phyloP scores from a whole-genome alignment of 768 basidiomycete species.

The Suillus plorans region DNA sequence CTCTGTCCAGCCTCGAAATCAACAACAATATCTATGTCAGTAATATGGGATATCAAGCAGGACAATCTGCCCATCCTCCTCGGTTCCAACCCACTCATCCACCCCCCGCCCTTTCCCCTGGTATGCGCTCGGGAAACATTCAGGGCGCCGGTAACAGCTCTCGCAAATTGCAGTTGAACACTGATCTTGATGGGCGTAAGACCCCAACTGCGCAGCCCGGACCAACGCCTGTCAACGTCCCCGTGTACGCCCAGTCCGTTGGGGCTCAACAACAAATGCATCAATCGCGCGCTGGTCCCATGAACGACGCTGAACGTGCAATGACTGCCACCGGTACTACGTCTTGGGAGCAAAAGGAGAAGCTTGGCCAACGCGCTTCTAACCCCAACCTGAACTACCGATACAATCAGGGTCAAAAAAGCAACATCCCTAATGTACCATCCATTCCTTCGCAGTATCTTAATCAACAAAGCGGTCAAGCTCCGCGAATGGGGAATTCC shows the following conservation, averaged over 20 bases:
- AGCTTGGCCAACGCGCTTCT: constrained; percentile 53
- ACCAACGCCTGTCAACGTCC: constrained; percentile 49
- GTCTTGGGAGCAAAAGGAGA: constrained; percentile 70
- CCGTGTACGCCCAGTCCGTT: constrained; percentile 44
- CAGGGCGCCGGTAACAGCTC: constrained; percentile 36
- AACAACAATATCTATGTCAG: constrained; percentile 31
- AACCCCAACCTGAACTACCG: constrained; percentile 70
- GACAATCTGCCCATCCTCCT: constrained; percentile 64
- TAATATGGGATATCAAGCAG: constrained; percentile 35
- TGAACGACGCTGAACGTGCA: constrained; percentile 32
- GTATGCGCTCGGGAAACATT: constrained; percentile 40
- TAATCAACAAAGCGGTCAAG: constrained; percentile 44
- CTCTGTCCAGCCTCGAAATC: constrained; percentile 69
- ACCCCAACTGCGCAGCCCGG: constrained; percentile 48
- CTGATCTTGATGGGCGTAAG: constrained; percentile 68
- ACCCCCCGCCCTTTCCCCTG: constrained; percentile 45
- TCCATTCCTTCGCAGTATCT: constrained; percentile 73
- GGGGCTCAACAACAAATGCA: constrained; percentile 32
- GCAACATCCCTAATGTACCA: constrained; percentile 62
- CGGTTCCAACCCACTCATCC: constrained; percentile 58
- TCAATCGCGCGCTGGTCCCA: constrained; percentile 37
- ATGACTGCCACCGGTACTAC: constrained; percentile 36
- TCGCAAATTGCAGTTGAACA: constrained; percentile 54
- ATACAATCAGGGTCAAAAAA: constrained; percentile 43
- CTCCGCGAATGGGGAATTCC: constrained; percentile 37